Evolutionary conservation across 148 eudicot genomes (phyloP).

Genomic region (Vaccinium darrowii): DNA sequence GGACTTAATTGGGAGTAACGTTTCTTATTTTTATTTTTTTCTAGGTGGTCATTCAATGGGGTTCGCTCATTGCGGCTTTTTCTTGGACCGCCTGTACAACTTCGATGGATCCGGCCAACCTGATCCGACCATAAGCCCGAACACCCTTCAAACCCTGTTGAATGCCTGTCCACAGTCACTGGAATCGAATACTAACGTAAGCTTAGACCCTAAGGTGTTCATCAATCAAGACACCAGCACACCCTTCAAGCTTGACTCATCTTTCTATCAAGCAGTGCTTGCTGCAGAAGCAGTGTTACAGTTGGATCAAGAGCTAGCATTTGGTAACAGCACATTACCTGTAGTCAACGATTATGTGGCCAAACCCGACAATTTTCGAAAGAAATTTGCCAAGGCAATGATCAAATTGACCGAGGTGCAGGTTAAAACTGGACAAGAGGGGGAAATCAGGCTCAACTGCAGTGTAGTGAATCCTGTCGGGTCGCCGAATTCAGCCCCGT

Average conservation of each 20-base stretch:
- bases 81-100: conserved; percentile 26
- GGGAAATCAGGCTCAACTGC: conserved; percentile 27
- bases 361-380: conserved; percentile 15
- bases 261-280: conserved; percentile 20
- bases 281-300: conserved; percentile 9
- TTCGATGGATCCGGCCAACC: conserved; percentile 21
- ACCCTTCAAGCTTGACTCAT: conserved; percentile 19
- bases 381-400: conserved; percentile 24
- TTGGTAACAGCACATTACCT: conserved; percentile 5
- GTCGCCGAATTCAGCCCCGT: too few species aligned
- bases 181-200: neutral
- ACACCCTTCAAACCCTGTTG: neutral
- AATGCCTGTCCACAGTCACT: conserved; percentile 16
- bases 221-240: conserved; percentile 5
- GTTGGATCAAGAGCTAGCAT: conserved; percentile 23
- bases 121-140: conserved; percentile 23
- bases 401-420: conserved; percentile 17
- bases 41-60: conserved; percentile 33
- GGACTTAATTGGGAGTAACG: too few species aligned
- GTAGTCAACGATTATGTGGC: neutral
- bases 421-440: conserved; percentile 21
- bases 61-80: conserved; percentile 21
- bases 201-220: conserved; percentile 16
- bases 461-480: conserved; percentile 14
- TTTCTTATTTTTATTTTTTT: too few species aligned